A percentile compares a stretch with the other conserved stretches of the same genome.
Conservation (phyloP, 805 yeast species). For the Vanderwaltozyma verrucispora region DNA sequence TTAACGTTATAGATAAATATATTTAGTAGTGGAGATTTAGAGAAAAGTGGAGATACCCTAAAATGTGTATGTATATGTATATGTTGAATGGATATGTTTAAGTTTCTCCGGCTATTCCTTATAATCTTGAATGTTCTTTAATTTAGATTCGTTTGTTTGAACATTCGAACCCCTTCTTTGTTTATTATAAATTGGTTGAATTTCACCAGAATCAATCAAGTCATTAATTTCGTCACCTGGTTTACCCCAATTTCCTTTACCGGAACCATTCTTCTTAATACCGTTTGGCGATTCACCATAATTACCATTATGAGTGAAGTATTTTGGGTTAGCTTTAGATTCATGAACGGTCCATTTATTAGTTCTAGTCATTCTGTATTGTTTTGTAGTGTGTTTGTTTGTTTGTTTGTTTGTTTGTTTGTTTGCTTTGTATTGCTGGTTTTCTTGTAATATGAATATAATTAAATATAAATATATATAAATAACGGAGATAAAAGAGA, state of each 20-base stretch:
- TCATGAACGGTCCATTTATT: constrained; percentile 65
- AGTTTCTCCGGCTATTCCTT: constrained; percentile 5
- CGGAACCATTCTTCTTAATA: constrained; percentile 77
- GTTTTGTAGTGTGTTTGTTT: constrained; percentile 1
- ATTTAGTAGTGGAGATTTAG: no score
- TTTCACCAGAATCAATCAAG: constrained; percentile 47
- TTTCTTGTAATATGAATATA: no score
- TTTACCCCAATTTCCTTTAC: constrained; percentile 81
- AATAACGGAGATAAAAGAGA: background rate
- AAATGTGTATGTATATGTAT: no score
- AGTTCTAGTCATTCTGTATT: constrained; percentile 56
- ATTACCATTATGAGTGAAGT: constrained; percentile 71
- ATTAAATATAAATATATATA: background rate
- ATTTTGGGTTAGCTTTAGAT: constrained; percentile 48
- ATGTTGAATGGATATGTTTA: background rate
- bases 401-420: background rate
- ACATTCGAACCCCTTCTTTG: constrained; percentile 43
- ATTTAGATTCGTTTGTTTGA: constrained; percentile 33
- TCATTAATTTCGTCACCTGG: constrained; percentile 59
- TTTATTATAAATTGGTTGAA: constrained; percentile 37
- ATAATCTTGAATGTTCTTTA: constrained; percentile 24
- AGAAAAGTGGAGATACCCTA: no score
- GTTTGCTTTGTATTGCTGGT: background rate
- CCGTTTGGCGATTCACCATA: constrained; percentile 60
- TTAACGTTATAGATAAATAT: no score